Evolutionary conservation across 345 rosid genomes (phyloP).

Genomic region (Ceriops zippeliana): DNA sequence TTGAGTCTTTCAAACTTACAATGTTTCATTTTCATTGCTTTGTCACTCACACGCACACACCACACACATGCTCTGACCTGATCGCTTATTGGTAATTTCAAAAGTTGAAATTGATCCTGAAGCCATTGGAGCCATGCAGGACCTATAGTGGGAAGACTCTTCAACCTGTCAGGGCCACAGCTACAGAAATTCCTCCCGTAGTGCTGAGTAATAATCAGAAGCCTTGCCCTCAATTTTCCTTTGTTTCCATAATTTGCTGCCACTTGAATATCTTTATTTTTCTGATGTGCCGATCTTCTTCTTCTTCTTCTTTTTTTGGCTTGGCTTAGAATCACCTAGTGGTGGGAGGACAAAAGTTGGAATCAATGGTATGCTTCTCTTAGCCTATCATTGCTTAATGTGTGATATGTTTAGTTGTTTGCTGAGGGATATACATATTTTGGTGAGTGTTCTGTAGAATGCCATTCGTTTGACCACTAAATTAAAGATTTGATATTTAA

Average conservation of each 20-base stretch:
- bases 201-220: constrained; percentile 49
- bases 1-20: constrained; percentile 32
- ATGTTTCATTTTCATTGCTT: not conserved
- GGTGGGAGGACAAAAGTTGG: constrained; percentile 71
- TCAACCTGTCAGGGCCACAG: constrained; percentile 77
- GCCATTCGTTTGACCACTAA: not conserved
- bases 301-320: constrained; percentile 22
- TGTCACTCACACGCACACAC: too few relatives aligned
- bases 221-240: not conserved
- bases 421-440: not conserved
- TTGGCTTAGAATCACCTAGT: constrained; percentile 45
- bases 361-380: constrained; percentile 67
- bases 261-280: constrained; percentile 8
- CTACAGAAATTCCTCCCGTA: constrained; percentile 61
- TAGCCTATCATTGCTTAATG: not conserved
- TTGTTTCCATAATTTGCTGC: not conserved
- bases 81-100: not conserved
- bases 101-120: not conserved
- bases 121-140: constrained; percentile 27
- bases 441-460: not conserved
- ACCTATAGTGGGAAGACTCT: constrained; percentile 37
- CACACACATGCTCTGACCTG: not conserved
- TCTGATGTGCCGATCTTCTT: constrained; percentile 12
- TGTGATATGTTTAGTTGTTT: not conserved
- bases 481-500: not conserved